A percentile compares a stretch with the other conserved stretches of the same genome.
Evolutionary conservation across 768 basidiomycete genomes (phyloP).

Genomic region (Saitozyma podzolica): DNA sequence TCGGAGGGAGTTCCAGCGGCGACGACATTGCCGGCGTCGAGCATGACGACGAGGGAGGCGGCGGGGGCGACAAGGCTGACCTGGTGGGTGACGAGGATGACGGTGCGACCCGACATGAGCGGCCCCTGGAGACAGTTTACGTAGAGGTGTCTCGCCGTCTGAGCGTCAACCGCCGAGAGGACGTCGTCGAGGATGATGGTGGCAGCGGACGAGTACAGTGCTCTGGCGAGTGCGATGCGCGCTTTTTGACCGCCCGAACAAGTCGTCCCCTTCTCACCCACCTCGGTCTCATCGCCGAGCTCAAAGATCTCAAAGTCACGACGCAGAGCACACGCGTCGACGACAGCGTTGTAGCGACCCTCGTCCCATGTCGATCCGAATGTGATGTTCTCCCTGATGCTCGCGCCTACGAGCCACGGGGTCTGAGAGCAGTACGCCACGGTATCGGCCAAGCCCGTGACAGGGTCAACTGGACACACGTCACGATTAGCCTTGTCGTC

Average conservation of each 20-base stretch:
- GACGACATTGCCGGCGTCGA: conserved; percentile 39
- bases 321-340: conserved; percentile 47
- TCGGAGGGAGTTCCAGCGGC: conserved; percentile 38
- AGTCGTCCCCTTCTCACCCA: conserved; percentile 51
- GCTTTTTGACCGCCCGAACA: conserved; percentile 49
- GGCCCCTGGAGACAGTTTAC: conserved; percentile 30
- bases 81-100: conserved; percentile 51
- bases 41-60: conserved; percentile 44
- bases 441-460: conserved; percentile 44
- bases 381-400: conserved; percentile 49
- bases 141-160: conserved; percentile 49
- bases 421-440: conserved; percentile 49
- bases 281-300: conserved; percentile 54
- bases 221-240: conserved; percentile 49
- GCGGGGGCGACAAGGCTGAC: conserved; percentile 48
- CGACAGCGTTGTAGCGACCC: conserved; percentile 40
- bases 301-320: conserved; percentile 55
- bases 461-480: conserved; percentile 41
- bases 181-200: conserved; percentile 50
- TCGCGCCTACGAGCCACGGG: conserved; percentile 48
- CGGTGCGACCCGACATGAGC: conserved; percentile 33
- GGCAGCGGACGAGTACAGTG: conserved; percentile 45
- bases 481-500: conserved; percentile 47
- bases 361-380: conserved; percentile 46
- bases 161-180: conserved; percentile 49